phyloP scores from a whole-genome alignment of 1,139 yeast genomes.

The Sugiyamaella novakii region DNA sequence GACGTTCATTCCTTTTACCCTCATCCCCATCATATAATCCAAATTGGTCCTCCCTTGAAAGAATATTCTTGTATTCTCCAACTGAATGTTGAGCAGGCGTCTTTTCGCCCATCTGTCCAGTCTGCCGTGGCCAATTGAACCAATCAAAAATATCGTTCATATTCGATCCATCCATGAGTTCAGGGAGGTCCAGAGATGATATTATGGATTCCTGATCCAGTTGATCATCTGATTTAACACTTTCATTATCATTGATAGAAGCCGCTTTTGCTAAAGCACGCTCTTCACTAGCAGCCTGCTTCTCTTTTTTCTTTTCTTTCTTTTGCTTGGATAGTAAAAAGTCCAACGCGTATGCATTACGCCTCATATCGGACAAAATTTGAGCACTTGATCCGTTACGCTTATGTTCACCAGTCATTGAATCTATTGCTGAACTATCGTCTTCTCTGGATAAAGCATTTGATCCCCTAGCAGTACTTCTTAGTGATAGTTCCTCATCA shows the following conservation, averaged over 20 bases:
- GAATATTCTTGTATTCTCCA: slow-evolving; percentile 27
- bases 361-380: slow-evolving; percentile 32
- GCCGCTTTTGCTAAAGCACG: neutral
- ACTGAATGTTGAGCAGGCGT: slow-evolving; percentile 26
- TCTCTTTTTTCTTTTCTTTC: slow-evolving; percentile 8
- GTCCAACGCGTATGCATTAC: slow-evolving; percentile 33
- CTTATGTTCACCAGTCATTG: slow-evolving; percentile 4
- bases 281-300: neutral
- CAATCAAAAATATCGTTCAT: slow-evolving; percentile 26
- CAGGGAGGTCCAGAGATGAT: slow-evolving; percentile 13
- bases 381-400: slow-evolving; percentile 24
- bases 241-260: slow-evolving; percentile 11
- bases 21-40: slow-evolving; percentile 2
- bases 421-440: neutral
- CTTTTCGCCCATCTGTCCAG: slow-evolving; percentile 17
- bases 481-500: slow-evolving; percentile 38
- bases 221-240: slow-evolving; percentile 10
- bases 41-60: slow-evolving; percentile 21
- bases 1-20: slow-evolving; percentile 8
- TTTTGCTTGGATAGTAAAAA: slow-evolving; percentile 26
- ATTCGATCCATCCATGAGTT: slow-evolving; percentile 18
- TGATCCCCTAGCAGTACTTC: slow-evolving; percentile 34
- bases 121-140: slow-evolving; percentile 32
- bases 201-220: slow-evolving; percentile 13
- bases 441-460: slow-evolving; percentile 7